These are phyloP conservation scores for Alternaria sp. DNA, from an alignment of 2,329 filamentous ascomycete genomes.

Conservation along the genomic window DNA sequence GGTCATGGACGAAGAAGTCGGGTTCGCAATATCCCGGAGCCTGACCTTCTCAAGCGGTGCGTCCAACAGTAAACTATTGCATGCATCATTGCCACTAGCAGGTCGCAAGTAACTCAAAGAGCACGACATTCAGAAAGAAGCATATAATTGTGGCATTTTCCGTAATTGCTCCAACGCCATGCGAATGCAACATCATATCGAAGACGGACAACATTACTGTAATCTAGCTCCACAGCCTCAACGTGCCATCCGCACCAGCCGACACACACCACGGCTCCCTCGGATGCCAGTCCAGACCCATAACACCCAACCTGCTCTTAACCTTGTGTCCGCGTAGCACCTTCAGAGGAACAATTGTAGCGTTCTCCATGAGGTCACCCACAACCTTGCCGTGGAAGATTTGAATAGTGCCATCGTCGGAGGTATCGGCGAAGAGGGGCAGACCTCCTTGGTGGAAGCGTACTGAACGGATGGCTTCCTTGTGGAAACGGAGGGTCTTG, in stretches of 20 bases:
- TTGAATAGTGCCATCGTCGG: constrained; percentile 92
- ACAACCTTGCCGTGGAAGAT: constrained; percentile 98
- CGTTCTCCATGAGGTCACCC: constrained; percentile 93
- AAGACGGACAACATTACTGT: no score
- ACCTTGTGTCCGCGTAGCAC: constrained; percentile 90
- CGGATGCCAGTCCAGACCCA: constrained; percentile 97
- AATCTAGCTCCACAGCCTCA: constrained; percentile 78
- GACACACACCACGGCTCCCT: constrained; percentile 92
- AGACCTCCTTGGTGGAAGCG: constrained; percentile 79
- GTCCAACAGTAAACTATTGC: neutral
- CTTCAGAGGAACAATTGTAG: constrained; percentile 94
- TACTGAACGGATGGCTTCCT: constrained; percentile 87
- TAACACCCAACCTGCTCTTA: constrained; percentile 81
- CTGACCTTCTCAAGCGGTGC: neutral
- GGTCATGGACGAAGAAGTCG: neutral
- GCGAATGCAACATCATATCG: no score
- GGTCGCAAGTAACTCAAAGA: neutral
- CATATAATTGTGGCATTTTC: neutral
- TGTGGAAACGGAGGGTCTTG: constrained; percentile 95
- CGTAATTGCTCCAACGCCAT: constrained; percentile 1
- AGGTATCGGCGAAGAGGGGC: constrained; percentile 91
- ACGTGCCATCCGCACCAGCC: constrained; percentile 91
- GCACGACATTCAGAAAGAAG: neutral
- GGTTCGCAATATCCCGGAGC: neutral
- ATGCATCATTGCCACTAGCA: neutral